Percentiles rank a stretch among this genome's conserved stretches.
These are phyloP conservation scores for Skeletonema potamos DNA, from an alignment of 108 stramenopile species.

Conservation along the genomic window DNA sequence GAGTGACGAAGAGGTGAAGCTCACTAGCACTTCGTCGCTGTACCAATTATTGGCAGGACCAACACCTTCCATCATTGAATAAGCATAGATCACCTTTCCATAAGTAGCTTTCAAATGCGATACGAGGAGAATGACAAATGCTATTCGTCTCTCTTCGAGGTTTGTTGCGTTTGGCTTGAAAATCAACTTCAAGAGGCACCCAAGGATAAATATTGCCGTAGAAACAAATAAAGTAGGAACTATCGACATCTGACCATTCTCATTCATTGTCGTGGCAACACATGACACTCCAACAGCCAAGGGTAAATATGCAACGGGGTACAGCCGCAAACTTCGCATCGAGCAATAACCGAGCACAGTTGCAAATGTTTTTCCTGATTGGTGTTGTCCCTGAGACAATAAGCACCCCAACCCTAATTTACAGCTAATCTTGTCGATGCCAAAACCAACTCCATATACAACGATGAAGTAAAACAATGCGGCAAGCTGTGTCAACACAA, in stretches of 20 bases:
- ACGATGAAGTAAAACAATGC: constrained; percentile 18
- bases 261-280: neutral
- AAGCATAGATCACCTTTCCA: constrained; percentile 24
- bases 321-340: neutral
- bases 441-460: constrained; percentile 5
- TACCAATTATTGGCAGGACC: constrained; percentile 4
- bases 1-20: neutral
- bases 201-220: neutral
- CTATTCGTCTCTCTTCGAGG: constrained; percentile 1
- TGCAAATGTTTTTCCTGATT: neutral
- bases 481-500: constrained; percentile 26
- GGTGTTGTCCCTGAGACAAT: neutral
- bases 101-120: constrained; percentile 24
- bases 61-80: constrained; percentile 11
- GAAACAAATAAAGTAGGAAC: constrained; percentile 6
- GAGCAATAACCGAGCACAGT: neutral
- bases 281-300: neutral
- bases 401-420: no score
- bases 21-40: constrained; percentile 6
- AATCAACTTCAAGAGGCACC: constrained; percentile 1
- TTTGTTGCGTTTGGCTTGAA: neutral
- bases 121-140: constrained; percentile 6
- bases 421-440: neutral
- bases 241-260: neutral
- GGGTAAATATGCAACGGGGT: neutral